phyloP scores from a whole-genome alignment of 768 basidiomycete genomes.

The Flagelloscypha sp. region DNA sequence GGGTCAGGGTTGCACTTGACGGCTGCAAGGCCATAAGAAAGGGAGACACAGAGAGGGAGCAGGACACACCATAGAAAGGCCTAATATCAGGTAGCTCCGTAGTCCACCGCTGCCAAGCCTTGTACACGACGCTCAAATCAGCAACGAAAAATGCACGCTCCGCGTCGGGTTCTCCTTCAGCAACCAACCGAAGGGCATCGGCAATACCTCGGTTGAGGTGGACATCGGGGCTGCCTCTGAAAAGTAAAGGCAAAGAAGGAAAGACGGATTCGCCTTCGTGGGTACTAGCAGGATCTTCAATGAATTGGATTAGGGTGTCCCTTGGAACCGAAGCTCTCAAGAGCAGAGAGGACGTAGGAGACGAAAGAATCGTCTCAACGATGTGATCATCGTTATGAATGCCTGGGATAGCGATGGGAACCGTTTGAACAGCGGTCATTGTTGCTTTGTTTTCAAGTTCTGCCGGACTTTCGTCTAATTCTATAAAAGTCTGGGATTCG shows the following conservation, averaged over 20 bases:
- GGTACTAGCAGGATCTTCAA: no score
- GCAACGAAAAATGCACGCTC: constrained; percentile 97
- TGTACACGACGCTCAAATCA: constrained; percentile 82
- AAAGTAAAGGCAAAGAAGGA: constrained; percentile 57
- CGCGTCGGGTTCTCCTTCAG: constrained; percentile 55
- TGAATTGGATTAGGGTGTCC: no score
- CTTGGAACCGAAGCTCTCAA: no score
- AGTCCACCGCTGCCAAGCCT: constrained; percentile 79
- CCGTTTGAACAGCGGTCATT: no score
- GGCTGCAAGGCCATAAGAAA: constrained; percentile 37
- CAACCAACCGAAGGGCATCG: constrained; percentile 44
- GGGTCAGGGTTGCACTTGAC: constrained; percentile 99
- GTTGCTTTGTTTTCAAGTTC: no score
- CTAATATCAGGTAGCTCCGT: constrained; percentile 73
- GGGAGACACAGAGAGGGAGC: constrained; percentile 7
- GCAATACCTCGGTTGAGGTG: constrained; percentile 76
- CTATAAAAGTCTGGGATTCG: no score
- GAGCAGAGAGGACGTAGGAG: no score
- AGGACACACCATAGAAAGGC: constrained; percentile 79
- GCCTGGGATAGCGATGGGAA: no score
- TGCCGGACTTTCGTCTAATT: no score
- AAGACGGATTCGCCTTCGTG: constrained; percentile 42
- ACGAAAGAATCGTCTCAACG: no score
- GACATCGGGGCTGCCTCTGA: constrained; percentile 59
- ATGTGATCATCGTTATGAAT: no score